These are phyloP conservation scores for Chrysoporthe puriensis DNA, from an alignment of 2,329 filamentous ascomycete genomes.

Conservation along the genomic window DNA sequence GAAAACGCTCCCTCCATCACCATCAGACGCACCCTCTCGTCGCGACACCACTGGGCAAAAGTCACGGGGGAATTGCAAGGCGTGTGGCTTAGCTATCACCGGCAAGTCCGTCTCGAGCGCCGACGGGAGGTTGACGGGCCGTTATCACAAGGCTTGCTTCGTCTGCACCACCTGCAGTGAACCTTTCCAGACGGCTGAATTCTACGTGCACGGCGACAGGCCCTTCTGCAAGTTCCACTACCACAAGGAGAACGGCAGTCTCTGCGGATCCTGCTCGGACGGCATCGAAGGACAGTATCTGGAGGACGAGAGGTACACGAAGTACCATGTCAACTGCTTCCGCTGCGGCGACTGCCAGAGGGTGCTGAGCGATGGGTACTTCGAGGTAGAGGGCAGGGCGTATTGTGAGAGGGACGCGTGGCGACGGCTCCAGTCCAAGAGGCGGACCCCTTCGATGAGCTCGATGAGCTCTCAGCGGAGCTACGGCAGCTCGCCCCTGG, in stretches of 20 bases:
- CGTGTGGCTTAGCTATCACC: slow-evolving; percentile 76
- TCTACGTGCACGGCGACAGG: slow-evolving; percentile 86
- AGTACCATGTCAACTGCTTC: slow-evolving; percentile 88
- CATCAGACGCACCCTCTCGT: slow-evolving; percentile 33
- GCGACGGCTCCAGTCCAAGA: slow-evolving; percentile 44
- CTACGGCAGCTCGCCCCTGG: slow-evolving; percentile 28
- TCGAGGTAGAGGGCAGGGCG: slow-evolving; percentile 77
- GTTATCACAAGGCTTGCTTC: slow-evolving; percentile 95
- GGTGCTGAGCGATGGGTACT: slow-evolving; percentile 82
- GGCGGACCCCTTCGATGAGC: slow-evolving; percentile 24
- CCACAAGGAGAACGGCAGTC: slow-evolving; percentile 84
- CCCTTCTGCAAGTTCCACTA: slow-evolving; percentile 94
- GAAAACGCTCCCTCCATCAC: slow-evolving; percentile 22
- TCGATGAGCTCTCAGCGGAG: slow-evolving; percentile 28
- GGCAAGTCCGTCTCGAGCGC: slow-evolving; percentile 94
- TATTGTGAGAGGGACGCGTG: slow-evolving; percentile 90
- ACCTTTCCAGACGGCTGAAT: slow-evolving; percentile 84
- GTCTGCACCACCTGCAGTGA: slow-evolving; percentile 82
- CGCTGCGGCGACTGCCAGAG: slow-evolving; percentile 78
- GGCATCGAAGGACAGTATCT: slow-evolving; percentile 95
- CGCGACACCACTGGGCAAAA: slow-evolving; percentile 40
- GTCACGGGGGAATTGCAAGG: slow-evolving; percentile 78
- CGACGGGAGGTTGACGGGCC: slow-evolving; percentile 86
- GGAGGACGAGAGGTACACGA: slow-evolving; percentile 75
- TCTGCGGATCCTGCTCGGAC: slow-evolving; percentile 77